Base-by-base conservation (phyloP, 2,329 filamentous ascomycete genomes). In the Biscogniauxia marginata region DNA sequence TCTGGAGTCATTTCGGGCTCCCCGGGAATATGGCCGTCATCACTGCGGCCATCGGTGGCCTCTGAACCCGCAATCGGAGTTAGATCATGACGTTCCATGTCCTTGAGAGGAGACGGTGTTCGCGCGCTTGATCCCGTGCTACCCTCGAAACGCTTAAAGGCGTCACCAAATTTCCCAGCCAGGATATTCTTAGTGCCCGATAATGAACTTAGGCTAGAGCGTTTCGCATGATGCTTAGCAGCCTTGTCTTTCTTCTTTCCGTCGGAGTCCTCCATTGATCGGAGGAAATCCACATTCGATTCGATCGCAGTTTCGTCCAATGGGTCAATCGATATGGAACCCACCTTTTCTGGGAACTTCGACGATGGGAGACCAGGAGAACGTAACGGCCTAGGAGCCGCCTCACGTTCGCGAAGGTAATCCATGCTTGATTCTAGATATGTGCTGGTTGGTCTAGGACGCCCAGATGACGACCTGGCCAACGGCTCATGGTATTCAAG, bases 141-240 rank as follows among this genome's bases (percentile, higher is more conserved):
- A 21, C 78, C 80, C 71, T 99, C 95, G 64, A 98, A 98, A 5
- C 89, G 84, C 68, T 93, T 91, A 75, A 98, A 97, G 3, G 93
- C 93, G 66, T 97, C 93, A 0, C 93, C 91, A 71, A 98, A 97
- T 64, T 89, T 91, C 21, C 92, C 90, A 4, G 87, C 88, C n/a
- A 97, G 79, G 39, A 96, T 85, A 55, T 85, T 90, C 73, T 95
- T 96, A 22, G 89, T 89, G 43, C 85, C 86, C 6, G 88, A 85
- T 18, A 91, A 74, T 0, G 88, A 86, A 53, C 89, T 81, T 1
- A 96, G 74, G 71, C 90, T 95, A 1, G 86, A 81, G 9, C 90
- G 84, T 71, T 96, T 96, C 48, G 77, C 75, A 62, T 87, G 84
- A 6, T 67, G 62, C 65, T 84, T 87, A 21, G 78, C 75, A 50